These are phyloP conservation scores for Tephrocybe sp. DNA, from an alignment of 768 basidiomycete genomes.

Conservation along the genomic window DNA sequence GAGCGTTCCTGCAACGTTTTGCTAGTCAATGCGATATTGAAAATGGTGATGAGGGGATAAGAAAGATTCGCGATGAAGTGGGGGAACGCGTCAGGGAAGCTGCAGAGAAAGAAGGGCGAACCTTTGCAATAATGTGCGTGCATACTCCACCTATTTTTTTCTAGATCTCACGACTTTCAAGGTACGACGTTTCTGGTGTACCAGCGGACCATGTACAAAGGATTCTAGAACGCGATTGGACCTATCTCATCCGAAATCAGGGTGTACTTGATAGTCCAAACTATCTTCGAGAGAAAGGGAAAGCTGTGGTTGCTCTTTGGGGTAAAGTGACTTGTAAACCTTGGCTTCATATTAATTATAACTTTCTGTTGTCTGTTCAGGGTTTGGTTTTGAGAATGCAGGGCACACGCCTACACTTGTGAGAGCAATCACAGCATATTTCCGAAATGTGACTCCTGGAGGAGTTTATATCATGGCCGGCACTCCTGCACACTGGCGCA, in stretches of 20 bases:
- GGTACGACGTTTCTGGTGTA: slow-evolving; percentile 86
- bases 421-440: slow-evolving; percentile 49
- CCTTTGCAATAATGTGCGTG: slow-evolving; percentile 81
- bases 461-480: slow-evolving; percentile 77
- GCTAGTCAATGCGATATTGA: slow-evolving; percentile 62
- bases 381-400: slow-evolving; percentile 65
- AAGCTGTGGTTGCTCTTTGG: slow-evolving; percentile 74
- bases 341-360: not conserved
- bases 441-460: slow-evolving; percentile 62
- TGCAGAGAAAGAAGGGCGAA: slow-evolving; percentile 76
- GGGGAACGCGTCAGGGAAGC: slow-evolving; percentile 68
- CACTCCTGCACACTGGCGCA: slow-evolving; percentile 73
- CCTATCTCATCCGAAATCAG: slow-evolving; percentile 61
- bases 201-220: slow-evolving; percentile 63
- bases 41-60: slow-evolving; percentile 52
- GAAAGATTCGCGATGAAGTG: slow-evolving; percentile 68
- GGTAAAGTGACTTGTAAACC: slow-evolving; percentile 32
- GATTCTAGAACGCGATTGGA: slow-evolving; percentile 71
- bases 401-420: slow-evolving; percentile 63
- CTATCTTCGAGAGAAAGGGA: slow-evolving; percentile 69
- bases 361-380: slow-evolving; percentile 26
- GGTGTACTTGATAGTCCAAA: slow-evolving; percentile 66
- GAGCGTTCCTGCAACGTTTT: slow-evolving; percentile 81
- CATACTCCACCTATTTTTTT: slow-evolving; percentile 1
- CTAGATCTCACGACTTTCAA: slow-evolving; percentile 23